phyloP scores from a whole-genome alignment of 2,329 filamentous ascomycete species.

The Nemania bipapillata region DNA sequence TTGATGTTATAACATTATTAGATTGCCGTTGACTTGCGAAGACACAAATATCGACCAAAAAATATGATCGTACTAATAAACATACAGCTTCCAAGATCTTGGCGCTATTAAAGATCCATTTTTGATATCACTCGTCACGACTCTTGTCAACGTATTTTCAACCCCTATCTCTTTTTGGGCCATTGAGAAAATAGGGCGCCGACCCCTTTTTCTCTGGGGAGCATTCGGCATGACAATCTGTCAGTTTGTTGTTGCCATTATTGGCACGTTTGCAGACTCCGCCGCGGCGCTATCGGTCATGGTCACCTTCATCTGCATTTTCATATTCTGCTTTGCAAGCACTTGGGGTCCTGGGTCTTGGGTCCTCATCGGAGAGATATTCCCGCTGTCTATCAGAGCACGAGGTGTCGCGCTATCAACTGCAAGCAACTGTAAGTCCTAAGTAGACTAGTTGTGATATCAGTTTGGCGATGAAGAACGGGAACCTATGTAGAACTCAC shows the following conservation, averaged over 20 bases:
- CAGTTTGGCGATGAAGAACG: no score
- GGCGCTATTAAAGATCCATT: conserved; percentile 81
- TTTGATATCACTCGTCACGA: conserved; percentile 85
- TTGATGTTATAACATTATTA: background rate
- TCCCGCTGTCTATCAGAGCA: conserved; percentile 87
- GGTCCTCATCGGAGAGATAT: conserved; percentile 89
- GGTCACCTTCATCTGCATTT: conserved; percentile 90
- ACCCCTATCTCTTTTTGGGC: conserved; percentile 89
- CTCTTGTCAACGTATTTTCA: conserved; percentile 85
- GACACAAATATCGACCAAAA: background rate
- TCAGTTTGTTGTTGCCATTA: conserved; percentile 86
- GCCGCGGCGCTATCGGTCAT: conserved; percentile 70
- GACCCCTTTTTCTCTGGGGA: conserved; percentile 80
- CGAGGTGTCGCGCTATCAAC: conserved; percentile 88
- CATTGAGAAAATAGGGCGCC: conserved; percentile 83
- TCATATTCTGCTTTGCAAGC: conserved; percentile 90
- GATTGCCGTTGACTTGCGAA: background rate
- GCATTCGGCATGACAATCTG: conserved; percentile 84
- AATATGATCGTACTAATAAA: conserved; percentile 12
- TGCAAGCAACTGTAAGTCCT: conserved; percentile 76
- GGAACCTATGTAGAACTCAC: no score
- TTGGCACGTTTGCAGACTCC: conserved; percentile 65
- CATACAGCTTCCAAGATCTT: conserved; percentile 72
- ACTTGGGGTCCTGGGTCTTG: conserved; percentile 85
- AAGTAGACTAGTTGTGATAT: background rate